Evolutionary conservation across 2,329 filamentous ascomycete genomes (phyloP).

Genomic region (Diaporthe vaccinii): DNA sequence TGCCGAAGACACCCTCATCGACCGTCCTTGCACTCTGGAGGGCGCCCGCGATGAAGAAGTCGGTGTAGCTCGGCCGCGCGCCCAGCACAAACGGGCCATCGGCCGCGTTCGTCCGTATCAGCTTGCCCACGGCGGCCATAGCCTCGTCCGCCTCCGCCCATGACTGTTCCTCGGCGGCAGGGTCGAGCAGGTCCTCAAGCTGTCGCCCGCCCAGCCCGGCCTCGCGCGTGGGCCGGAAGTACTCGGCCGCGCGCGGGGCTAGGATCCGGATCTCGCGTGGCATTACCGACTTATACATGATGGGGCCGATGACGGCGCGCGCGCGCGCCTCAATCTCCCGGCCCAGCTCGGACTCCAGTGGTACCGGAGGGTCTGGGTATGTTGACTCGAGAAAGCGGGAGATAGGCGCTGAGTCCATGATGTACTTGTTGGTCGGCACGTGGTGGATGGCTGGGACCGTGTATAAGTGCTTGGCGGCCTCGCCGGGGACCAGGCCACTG

Average conservation of each 20-base stretch:
- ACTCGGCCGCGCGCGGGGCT: slow-evolving; percentile 52
- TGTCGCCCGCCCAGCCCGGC: not conserved
- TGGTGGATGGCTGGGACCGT: slow-evolving; percentile 59
- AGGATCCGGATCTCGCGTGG: slow-evolving; percentile 55
- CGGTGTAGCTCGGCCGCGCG: not conserved
- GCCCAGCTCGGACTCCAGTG: not conserved
- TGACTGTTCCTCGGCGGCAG: not conserved
- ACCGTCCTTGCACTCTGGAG: slow-evolving; percentile 1
- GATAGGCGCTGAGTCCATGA: slow-evolving; percentile 57
- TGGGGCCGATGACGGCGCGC: slow-evolving; percentile 43
- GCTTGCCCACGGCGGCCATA: not conserved
- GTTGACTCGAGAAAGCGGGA: slow-evolving; percentile 55
- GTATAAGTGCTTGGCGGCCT: slow-evolving; percentile 47
- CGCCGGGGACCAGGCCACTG: not conserved
- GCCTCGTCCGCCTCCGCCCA: not conserved
- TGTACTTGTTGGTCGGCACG: slow-evolving; percentile 52
- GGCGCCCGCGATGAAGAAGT: not conserved
- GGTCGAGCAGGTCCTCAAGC: slow-evolving; percentile 19
- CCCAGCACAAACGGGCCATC: slow-evolving; percentile 8
- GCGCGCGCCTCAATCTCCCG: not conserved
- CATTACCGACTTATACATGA: slow-evolving; percentile 50
- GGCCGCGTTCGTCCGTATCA: slow-evolving; percentile 11
- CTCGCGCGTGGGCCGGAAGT: slow-evolving; percentile 56
- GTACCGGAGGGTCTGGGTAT: slow-evolving; percentile 53
- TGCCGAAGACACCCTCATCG: slow-evolving; percentile 1